These are phyloP conservation scores for Heimioporus retisporus DNA, from an alignment of 1,284 basidiomycete genomes.

Conservation along the genomic window DNA sequence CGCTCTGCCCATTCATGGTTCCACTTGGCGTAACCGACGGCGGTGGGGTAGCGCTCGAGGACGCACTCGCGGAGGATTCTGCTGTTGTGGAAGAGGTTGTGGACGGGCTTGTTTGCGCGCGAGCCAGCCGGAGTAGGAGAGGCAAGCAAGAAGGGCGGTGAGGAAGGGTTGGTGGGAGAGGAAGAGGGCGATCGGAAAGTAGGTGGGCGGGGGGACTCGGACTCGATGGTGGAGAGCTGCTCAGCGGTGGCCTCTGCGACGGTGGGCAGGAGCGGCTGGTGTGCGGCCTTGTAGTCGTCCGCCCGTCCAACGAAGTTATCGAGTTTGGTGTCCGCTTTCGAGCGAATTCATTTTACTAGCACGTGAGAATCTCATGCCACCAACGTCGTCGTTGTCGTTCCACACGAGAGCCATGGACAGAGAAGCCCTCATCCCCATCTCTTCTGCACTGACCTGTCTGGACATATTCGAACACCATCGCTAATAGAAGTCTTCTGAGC, in stretches of 20 bases:
- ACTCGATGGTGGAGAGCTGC: slow-evolving; percentile 21
- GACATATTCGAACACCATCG: too few relatives aligned
- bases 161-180: slow-evolving; percentile 62
- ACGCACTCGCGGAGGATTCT: slow-evolving; percentile 68
- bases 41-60: slow-evolving; percentile 71
- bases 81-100: slow-evolving; percentile 56
- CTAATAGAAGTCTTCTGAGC: too few relatives aligned
- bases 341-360: too few relatives aligned
- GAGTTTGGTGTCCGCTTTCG: too few relatives aligned
- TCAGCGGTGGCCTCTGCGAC: slow-evolving; percentile 42
- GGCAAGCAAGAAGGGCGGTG: slow-evolving; percentile 58
- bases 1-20: slow-evolving; percentile 66
- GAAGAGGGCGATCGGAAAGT: slow-evolving; percentile 64
- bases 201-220: slow-evolving; percentile 44
- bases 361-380: too few relatives aligned
- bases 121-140: slow-evolving; percentile 78
- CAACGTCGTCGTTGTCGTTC: too few relatives aligned
- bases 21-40: slow-evolving; percentile 80
- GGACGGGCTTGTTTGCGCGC: slow-evolving; percentile 66
- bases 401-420: too few relatives aligned
- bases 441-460: too few relatives aligned
- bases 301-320: too few relatives aligned
- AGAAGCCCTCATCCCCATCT: too few relatives aligned
- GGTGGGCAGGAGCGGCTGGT: slow-evolving; percentile 45
- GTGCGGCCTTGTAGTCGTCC: slow-evolving; percentile 33